Conservation (phyloP, 768 basidiomycete genomes). For the Tephrocybe sp. region DNA sequence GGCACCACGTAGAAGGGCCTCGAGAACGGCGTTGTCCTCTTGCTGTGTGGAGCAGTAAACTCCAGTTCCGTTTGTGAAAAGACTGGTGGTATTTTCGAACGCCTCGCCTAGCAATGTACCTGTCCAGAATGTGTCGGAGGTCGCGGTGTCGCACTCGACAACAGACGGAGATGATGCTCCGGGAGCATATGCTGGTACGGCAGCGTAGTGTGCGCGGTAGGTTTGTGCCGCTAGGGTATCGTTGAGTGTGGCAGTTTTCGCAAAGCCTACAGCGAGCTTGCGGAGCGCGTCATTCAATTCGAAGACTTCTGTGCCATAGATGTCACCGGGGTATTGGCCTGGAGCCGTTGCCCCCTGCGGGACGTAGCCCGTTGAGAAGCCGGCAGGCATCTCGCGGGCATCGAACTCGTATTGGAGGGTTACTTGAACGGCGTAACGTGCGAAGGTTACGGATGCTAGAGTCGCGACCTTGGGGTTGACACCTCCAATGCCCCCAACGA, state of each 20-base stretch:
- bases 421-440: slow-evolving; percentile 11
- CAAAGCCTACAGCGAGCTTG: slow-evolving; percentile 10
- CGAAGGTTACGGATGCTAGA: slow-evolving; percentile 10
- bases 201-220: slow-evolving; percentile 4
- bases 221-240: slow-evolving; percentile 4
- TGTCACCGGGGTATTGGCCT: slow-evolving; percentile 4
- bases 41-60: slow-evolving; percentile 13
- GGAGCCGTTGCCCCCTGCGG: slow-evolving; percentile 8
- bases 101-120: slow-evolving; percentile 6
- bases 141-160: slow-evolving; percentile 13
- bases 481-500: slow-evolving; percentile 4
- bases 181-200: neutral
- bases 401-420: slow-evolving; percentile 14
- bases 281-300: slow-evolving; percentile 13
- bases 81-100: slow-evolving; percentile 7
- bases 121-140: slow-evolving; percentile 10
- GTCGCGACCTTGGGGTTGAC: slow-evolving; percentile 10
- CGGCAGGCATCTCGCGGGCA: slow-evolving; percentile 8
- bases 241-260: slow-evolving; percentile 1
- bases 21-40: slow-evolving; percentile 14
- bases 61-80: slow-evolving; percentile 13
- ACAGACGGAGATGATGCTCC: slow-evolving; percentile 11
- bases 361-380: slow-evolving; percentile 13
- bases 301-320: slow-evolving; percentile 16
- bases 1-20: slow-evolving; percentile 11